Percentiles rank a stretch among this genome's conserved stretches.
Evolutionary conservation across 441 rosid species (phyloP).

Genomic region (Pelargonium cotyledonis): DNA sequence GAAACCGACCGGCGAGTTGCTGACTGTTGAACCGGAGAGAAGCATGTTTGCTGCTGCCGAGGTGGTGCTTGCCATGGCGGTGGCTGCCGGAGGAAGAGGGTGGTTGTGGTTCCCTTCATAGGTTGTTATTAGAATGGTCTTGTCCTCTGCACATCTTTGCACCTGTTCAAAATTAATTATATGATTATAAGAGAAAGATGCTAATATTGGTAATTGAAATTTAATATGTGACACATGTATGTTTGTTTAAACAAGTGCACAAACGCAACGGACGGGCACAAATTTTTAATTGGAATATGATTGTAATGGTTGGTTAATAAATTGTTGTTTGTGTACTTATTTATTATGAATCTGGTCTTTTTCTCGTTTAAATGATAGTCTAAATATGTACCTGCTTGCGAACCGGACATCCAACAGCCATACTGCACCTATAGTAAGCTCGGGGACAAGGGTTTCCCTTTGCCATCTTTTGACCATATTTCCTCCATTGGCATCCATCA

Average conservation of each 20-base stretch:
- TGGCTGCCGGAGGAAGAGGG: conserved; percentile 81
- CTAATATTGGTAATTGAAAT: too few species aligned
- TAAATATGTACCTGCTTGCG: conserved; percentile 57
- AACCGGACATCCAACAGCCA: conserved; percentile 86
- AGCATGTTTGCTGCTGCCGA: conserved; percentile 77
- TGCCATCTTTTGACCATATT: conserved; percentile 92
- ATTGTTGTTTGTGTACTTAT: too few species aligned
- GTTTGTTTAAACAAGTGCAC: too few species aligned
- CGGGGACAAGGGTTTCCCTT: conserved; percentile 95
- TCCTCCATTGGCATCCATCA: conserved; percentile 85
- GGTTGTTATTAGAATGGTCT: conserved; percentile 67
- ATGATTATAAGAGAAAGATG: too few species aligned
- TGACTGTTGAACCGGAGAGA: conserved; percentile 82
- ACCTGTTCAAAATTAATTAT: conserved; percentile 38
- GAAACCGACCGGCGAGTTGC: conserved; percentile 65
- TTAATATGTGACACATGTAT: too few species aligned
- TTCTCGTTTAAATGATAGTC: too few species aligned
- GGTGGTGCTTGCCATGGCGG: conserved; percentile 91
- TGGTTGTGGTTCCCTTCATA: conserved; percentile 95
- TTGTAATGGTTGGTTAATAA: too few species aligned
- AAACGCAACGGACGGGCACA: too few species aligned
- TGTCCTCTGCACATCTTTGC: conserved; percentile 91
- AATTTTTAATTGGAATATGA: too few species aligned
- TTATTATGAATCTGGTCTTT: conserved; percentile 16
- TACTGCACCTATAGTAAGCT: conserved; percentile 90